Conservation (phyloP, 2,329 filamentous ascomycete species). For the Blumeriella jaapii region DNA sequence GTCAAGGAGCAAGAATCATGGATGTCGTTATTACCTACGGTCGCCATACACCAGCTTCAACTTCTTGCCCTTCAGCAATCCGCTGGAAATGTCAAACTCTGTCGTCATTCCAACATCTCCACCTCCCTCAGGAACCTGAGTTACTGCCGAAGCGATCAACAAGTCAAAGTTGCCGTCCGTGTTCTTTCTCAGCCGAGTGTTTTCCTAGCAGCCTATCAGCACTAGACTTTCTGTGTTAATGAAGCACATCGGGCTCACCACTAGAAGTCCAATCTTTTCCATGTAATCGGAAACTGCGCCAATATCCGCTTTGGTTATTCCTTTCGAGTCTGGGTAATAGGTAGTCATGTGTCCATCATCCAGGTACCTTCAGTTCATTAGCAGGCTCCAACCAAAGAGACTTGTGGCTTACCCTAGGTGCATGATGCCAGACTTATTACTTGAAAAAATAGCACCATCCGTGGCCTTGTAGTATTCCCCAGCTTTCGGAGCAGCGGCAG, state of each 20-base stretch:
- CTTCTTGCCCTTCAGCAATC: conserved; percentile 51
- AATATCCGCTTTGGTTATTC: conserved; percentile 67
- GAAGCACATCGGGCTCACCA: conserved; percentile 22
- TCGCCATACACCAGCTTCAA: conserved; percentile 67
- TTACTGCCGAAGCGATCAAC: conserved; percentile 59
- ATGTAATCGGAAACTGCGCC: conserved; percentile 60
- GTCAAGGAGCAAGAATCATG: no score
- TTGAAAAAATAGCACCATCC: conserved; percentile 61
- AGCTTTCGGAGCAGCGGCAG: conserved; percentile 46
- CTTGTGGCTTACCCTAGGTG: conserved; percentile 48
- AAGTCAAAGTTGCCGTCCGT: conserved; percentile 55
- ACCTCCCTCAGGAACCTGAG: conserved; percentile 46
- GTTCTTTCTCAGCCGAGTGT: conserved; percentile 63
- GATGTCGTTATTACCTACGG: no score
- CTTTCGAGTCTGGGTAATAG: conserved; percentile 68
- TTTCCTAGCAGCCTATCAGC: conserved; percentile 38
- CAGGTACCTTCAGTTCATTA: conserved; percentile 30
- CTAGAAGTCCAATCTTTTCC: conserved; percentile 57
- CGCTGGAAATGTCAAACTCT: conserved; percentile 47
- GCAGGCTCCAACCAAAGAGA: neutral
- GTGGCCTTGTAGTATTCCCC: conserved; percentile 55
- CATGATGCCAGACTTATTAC: conserved; percentile 51
- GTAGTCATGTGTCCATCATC: conserved; percentile 68
- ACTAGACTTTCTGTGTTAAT: neutral
- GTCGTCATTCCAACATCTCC: conserved; percentile 58